A percentile compares a stretch with the other conserved stretches of the same genome.
These are phyloP conservation scores for Chlamydomonas schloesseri DNA, from an alignment of 139 green algal genomes.

Conservation along the genomic window DNA sequence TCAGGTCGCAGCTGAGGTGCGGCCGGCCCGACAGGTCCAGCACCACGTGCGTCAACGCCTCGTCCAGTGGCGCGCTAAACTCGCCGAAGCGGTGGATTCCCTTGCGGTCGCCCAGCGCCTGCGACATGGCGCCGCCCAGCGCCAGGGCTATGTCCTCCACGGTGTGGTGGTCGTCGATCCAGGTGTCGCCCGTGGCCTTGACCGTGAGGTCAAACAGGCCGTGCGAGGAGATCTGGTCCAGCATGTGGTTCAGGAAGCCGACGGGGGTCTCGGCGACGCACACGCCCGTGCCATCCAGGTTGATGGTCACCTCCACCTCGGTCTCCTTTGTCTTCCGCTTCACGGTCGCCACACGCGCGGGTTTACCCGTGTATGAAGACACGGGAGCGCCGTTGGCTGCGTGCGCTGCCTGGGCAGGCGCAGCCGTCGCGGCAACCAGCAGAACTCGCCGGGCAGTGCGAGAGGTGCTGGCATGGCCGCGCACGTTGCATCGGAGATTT, in stretches of 20 bases:
- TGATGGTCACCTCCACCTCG: conserved; percentile 88
- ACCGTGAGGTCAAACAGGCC: conserved; percentile 90
- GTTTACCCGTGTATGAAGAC: neutral
- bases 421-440: neutral
- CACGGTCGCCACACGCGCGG: conserved; percentile 43
- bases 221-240: conserved; percentile 96
- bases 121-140: conserved; percentile 71
- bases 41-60: conserved; percentile 92
- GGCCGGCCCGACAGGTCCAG: conserved; percentile 96
- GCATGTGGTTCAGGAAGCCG: conserved; percentile 99
- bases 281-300: conserved; percentile 92
- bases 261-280: conserved; percentile 84
- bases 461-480: too few relatives aligned
- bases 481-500: too few relatives aligned
- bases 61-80: conserved; percentile 94
- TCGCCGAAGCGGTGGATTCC: conserved; percentile 97
- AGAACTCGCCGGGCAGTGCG: too few relatives aligned
- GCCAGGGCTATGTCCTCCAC: conserved; percentile 96
- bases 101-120: conserved; percentile 93
- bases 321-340: conserved; percentile 94
- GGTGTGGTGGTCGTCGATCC: conserved; percentile 99
- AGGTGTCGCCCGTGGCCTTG: conserved; percentile 89
- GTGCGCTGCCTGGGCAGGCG: neutral
- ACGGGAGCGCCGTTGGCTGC: neutral
- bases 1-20: conserved; percentile 86